phyloP scores from a whole-genome alignment of 75 land plant species.

The Gnetum montanum region DNA sequence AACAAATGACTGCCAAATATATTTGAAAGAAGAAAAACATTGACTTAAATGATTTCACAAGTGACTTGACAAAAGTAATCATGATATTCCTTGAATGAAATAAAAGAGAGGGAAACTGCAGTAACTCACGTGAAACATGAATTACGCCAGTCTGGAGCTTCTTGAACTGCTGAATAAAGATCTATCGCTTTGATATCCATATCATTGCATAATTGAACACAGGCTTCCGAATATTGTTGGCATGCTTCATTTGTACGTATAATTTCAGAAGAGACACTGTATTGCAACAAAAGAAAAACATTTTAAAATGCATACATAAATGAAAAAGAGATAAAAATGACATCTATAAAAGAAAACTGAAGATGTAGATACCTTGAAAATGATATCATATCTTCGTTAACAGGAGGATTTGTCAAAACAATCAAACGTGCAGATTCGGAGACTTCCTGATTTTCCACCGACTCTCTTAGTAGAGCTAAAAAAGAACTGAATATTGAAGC shows the following conservation, averaged over 20 bases:
- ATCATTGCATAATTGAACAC: conserved; percentile 49
- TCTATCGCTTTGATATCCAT: conserved; percentile 57
- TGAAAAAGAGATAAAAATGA: not conserved
- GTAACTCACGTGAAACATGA: conserved; percentile 71
- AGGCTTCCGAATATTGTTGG: conserved; percentile 69
- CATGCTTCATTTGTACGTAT: conserved; percentile 79
- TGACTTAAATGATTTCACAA: too few relatives aligned
- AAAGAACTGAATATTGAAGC: not conserved
- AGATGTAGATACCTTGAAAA: conserved; percentile 30
- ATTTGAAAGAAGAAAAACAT: too few relatives aligned
- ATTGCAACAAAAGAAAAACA: not conserved
- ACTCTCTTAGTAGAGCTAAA: not conserved
- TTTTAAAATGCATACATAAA: not conserved
- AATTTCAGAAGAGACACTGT: not conserved
- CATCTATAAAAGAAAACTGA: too few relatives aligned
- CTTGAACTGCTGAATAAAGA: conserved; percentile 64
- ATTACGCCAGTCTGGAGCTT: conserved; percentile 50
- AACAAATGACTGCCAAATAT: too few relatives aligned
- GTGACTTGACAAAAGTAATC: too few relatives aligned
- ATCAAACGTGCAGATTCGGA: conserved; percentile 74
- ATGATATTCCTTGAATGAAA: too few relatives aligned
- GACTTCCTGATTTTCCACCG: conserved; percentile 41
- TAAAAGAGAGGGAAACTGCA: too few relatives aligned
- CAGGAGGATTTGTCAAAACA: conserved; percentile 81
- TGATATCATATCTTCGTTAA: conserved; percentile 57